These are phyloP conservation scores for Solanum appendiculatum DNA, from an alignment of 257 asterid genomes.

Conservation along the genomic window DNA sequence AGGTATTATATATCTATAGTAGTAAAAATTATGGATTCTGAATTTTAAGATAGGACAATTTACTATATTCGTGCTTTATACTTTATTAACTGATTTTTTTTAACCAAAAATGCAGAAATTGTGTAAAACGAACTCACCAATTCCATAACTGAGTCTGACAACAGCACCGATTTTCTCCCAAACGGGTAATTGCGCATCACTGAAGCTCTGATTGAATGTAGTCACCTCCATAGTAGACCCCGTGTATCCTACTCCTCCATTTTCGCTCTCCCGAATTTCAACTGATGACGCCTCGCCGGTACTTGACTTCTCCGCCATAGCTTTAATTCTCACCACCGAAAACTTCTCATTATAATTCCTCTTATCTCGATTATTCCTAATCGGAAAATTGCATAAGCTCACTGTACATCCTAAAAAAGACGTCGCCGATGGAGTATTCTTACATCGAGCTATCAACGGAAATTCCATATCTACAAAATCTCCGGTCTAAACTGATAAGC, in stretches of 20 bases:
- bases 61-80: not conserved
- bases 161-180: slow-evolving; percentile 96
- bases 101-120: not conserved
- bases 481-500: not conserved
- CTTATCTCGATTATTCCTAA: slow-evolving; percentile 5
- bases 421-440: slow-evolving; percentile 25
- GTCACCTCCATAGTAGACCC: slow-evolving; percentile 78
- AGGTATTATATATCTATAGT: too few species aligned
- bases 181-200: slow-evolving; percentile 67
- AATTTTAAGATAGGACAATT: not conserved
- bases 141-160: slow-evolving; percentile 88
- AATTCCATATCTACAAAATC: slow-evolving; percentile 30
- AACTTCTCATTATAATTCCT: slow-evolving; percentile 7
- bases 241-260: slow-evolving; percentile 15
- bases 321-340: slow-evolving; percentile 7
- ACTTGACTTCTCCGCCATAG: slow-evolving; percentile 19
- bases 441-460: slow-evolving; percentile 39
- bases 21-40: not conserved
- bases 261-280: slow-evolving; percentile 28
- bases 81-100: too few species aligned
- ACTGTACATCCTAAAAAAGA: slow-evolving; percentile 21
- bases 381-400: slow-evolving; percentile 14
- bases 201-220: slow-evolving; percentile 63
- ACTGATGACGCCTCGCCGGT: not conserved
- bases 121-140: slow-evolving; percentile 38